These are phyloP conservation scores for Candida rishiriensis DNA, from an alignment of 805 yeast genomes.

Conservation along the genomic window DNA sequence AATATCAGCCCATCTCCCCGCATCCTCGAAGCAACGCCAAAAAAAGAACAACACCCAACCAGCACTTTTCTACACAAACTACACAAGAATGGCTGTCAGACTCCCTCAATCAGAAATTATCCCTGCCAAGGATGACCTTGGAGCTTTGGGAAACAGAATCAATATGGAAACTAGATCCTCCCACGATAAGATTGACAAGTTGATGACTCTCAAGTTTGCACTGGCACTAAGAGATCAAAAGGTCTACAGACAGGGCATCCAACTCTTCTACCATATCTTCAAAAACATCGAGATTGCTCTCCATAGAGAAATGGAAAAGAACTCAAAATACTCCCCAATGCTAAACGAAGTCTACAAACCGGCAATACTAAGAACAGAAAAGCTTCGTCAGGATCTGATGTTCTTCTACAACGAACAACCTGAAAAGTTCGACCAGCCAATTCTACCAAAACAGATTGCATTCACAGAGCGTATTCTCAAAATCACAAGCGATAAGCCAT, in stretches of 20 bases:
- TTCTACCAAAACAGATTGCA: constrained; percentile 56
- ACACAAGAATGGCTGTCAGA: neutral
- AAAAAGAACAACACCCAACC: too few relatives aligned
- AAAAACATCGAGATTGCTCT: constrained; percentile 55
- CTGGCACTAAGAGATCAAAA: constrained; percentile 71
- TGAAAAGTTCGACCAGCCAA: constrained; percentile 53
- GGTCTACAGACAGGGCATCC: constrained; percentile 77
- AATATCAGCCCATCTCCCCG: too few relatives aligned
- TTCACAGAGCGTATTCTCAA: constrained; percentile 57
- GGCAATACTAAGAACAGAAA: constrained; percentile 57
- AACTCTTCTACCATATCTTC: constrained; percentile 66
- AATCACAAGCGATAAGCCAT: constrained; percentile 58
- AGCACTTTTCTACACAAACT: too few relatives aligned
- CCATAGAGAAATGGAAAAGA: constrained; percentile 38
- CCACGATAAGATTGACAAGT: constrained; percentile 67
- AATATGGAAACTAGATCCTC: constrained; percentile 59
- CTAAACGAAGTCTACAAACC: constrained; percentile 64
- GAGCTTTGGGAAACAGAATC: constrained; percentile 81
- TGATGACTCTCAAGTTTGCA: constrained; percentile 66
- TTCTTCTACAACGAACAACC: constrained; percentile 57
- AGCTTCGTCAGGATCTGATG: constrained; percentile 56
- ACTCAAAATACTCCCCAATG: constrained; percentile 40
- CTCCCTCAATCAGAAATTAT: constrained; percentile 42
- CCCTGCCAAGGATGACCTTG: constrained; percentile 76
- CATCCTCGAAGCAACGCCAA: too few relatives aligned